Conservation (phyloP, 2,329 filamentous ascomycete genomes). For the Shiraia sp. region DNA sequence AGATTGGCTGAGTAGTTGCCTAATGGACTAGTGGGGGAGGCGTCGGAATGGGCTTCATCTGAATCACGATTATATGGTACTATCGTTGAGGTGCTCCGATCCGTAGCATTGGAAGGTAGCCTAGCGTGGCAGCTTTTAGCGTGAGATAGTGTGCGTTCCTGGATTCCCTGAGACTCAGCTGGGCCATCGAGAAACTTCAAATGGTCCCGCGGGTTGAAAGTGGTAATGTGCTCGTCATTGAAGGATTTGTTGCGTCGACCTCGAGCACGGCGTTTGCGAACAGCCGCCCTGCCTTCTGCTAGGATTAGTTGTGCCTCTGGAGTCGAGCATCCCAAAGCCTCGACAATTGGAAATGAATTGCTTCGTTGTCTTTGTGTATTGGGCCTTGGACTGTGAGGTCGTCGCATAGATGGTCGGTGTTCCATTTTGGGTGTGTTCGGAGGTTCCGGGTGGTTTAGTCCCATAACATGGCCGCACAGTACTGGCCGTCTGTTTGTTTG, state of each 20-base stretch:
- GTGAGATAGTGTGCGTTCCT: conserved; percentile 12
- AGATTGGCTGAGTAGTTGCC: conserved; percentile 43
- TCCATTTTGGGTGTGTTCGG: conserved; percentile 28
- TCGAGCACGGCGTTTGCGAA: conserved; percentile 31
- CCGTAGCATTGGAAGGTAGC: conserved; percentile 35
- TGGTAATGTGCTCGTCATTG: conserved; percentile 19
- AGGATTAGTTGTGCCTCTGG: conserved; percentile 41
- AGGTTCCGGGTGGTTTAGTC: conserved; percentile 16
- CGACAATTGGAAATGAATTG: conserved; percentile 41
- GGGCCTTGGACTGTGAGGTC: conserved; percentile 24
- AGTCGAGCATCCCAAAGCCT: conserved; percentile 41
- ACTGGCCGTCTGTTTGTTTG: no score
- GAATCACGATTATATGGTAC: conserved; percentile 16
- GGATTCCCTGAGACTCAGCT: conserved; percentile 11
- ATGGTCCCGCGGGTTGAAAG: conserved; percentile 36
- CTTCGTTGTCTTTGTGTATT: conserved; percentile 35
- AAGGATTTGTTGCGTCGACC: conserved; percentile 28
- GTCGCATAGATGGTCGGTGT: conserved; percentile 27
- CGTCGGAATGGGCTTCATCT: conserved; percentile 5
- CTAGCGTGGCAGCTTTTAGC: conserved; percentile 25
- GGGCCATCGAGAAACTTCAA: conserved; percentile 30
- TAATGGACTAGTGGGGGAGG: conserved; percentile 21
- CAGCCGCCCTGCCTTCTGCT: conserved; percentile 40
- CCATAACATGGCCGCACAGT: conserved; percentile 30
- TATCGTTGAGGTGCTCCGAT: conserved; percentile 35